Evolutionary conservation across 192 early-diverging fungal species (phyloP).

Genomic region (Coemansia sp.): DNA sequence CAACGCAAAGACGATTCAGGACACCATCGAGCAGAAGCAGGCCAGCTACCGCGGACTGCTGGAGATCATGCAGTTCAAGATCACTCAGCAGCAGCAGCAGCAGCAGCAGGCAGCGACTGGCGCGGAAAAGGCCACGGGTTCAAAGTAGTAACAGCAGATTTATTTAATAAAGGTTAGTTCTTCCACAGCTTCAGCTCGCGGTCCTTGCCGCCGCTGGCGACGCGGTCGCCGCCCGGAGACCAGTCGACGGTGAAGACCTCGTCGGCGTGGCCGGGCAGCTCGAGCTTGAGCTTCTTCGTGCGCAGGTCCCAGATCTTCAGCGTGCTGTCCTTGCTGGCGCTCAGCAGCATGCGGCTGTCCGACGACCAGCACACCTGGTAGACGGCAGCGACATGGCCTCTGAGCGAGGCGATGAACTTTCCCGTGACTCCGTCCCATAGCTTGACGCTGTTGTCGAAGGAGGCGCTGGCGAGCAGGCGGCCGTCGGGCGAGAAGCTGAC

Average conservation of each 20-base stretch:
- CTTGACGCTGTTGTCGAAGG: conserved; percentile 97
- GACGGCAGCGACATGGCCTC: conserved; percentile 95
- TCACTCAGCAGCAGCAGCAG: conserved; percentile 38
- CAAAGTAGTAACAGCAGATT: background rate
- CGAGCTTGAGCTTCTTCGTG: conserved; percentile 86
- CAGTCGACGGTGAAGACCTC: conserved; percentile 96
- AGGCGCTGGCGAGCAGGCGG: conserved; percentile 82
- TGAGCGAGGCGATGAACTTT: conserved; percentile 86
- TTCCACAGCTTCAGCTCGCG: conserved; percentile 85
- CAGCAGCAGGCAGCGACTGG: conserved; percentile 17
- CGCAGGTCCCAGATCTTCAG: conserved; percentile 93
- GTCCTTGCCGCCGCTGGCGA: conserved; percentile 94
- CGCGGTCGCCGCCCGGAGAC: conserved; percentile 88
- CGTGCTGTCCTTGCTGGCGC: conserved; percentile 88
- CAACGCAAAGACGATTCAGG: conserved; percentile 79
- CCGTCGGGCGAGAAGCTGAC: conserved; percentile 94
- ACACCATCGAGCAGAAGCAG: conserved; percentile 78
- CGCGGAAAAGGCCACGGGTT: conserved; percentile 4
- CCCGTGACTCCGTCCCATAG: conserved; percentile 92
- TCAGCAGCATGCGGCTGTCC: conserved; percentile 90
- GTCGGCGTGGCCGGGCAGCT: conserved; percentile 95
- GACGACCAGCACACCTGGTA: conserved; percentile 96
- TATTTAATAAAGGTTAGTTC: conserved; percentile 14
- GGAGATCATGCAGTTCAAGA: conserved; percentile 51
- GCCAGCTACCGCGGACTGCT: conserved; percentile 58